These are phyloP conservation scores for Thermochaetoides thermophila DNA, from an alignment of 495 filamentous ascomycete genomes.

Conservation along the genomic window DNA sequence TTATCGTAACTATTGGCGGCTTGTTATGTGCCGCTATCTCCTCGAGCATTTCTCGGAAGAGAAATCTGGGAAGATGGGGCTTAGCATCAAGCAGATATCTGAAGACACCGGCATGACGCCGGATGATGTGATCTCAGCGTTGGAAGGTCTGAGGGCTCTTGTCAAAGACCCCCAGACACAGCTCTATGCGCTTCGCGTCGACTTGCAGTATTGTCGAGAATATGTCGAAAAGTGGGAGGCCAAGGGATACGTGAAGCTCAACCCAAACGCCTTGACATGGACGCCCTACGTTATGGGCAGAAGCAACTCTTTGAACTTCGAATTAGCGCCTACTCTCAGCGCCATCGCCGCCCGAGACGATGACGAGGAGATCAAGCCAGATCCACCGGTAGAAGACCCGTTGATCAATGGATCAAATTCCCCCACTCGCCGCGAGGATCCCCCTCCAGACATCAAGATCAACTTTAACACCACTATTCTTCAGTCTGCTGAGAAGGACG, in stretches of 20 bases:
- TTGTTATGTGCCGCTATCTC: constrained; percentile 66
- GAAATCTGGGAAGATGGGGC: constrained; percentile 40
- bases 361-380: constrained; percentile 37
- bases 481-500: background rate
- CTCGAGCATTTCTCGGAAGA: constrained; percentile 31
- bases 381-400: constrained; percentile 14
- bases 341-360: constrained; percentile 79
- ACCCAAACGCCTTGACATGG: constrained; percentile 73
- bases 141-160: constrained; percentile 77
- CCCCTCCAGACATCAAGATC: constrained; percentile 6
- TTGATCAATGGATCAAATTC: constrained; percentile 22
- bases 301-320: constrained; percentile 68
- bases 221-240: constrained; percentile 76
- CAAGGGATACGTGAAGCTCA: constrained; percentile 75
- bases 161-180: constrained; percentile 81
- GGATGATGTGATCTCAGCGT: constrained; percentile 84
- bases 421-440: constrained; percentile 22
- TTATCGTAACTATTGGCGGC: constrained; percentile 92
- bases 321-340: constrained; percentile 66
- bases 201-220: constrained; percentile 64
- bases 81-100: constrained; percentile 69
- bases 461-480: background rate
- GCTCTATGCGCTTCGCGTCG: constrained; percentile 75
- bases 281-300: constrained; percentile 96
- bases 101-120: constrained; percentile 88